Conservation (phyloP, 768 basidiomycete genomes). For the Lactifluus subvellereus region DNA sequence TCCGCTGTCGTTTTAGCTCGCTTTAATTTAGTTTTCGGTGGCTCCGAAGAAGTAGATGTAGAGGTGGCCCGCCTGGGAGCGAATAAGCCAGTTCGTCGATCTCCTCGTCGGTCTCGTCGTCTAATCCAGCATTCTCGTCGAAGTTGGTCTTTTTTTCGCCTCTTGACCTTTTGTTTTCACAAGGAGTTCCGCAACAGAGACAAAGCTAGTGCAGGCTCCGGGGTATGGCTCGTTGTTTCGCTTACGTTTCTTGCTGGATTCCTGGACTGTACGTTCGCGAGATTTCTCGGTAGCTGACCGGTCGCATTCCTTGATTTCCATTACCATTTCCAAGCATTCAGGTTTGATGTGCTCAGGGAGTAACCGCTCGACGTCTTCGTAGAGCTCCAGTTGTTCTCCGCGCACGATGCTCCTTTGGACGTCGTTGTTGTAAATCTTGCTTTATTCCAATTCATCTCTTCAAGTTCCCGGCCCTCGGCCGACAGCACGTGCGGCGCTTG, state of each 20-base stretch:
- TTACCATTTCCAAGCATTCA: constrained; percentile 67
- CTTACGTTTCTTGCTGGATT: constrained; percentile 53
- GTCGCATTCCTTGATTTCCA: constrained; percentile 71
- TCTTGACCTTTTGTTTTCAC: constrained; percentile 44
- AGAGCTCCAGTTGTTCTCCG: constrained; percentile 84
- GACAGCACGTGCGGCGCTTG: constrained; percentile 89
- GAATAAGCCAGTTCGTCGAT: constrained; percentile 53
- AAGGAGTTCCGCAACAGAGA: constrained; percentile 58
- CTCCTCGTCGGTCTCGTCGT: constrained; percentile 65
- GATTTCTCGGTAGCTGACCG: constrained; percentile 41
- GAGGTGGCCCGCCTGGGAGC: constrained; percentile 47
- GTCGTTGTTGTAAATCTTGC: constrained; percentile 83
- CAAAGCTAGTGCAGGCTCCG: constrained; percentile 68
- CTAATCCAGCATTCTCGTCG: constrained; percentile 45
- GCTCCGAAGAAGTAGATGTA: constrained; percentile 35
- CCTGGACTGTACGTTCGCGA: constrained; percentile 31
- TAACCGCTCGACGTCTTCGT: constrained; percentile 84
- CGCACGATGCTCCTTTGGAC: constrained; percentile 84
- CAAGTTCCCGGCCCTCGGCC: constrained; percentile 64
- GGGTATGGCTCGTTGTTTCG: constrained; percentile 71
- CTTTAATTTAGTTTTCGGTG: constrained; percentile 33
- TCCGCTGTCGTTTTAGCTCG: constrained; percentile 37
- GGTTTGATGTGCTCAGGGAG: constrained; percentile 76
- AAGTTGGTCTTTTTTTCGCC: constrained; percentile 40
- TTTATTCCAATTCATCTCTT: constrained; percentile 85